phyloP scores from a whole-genome alignment of 2,329 filamentous ascomycete genomes.

The Pyrenochaeta sp. region DNA sequence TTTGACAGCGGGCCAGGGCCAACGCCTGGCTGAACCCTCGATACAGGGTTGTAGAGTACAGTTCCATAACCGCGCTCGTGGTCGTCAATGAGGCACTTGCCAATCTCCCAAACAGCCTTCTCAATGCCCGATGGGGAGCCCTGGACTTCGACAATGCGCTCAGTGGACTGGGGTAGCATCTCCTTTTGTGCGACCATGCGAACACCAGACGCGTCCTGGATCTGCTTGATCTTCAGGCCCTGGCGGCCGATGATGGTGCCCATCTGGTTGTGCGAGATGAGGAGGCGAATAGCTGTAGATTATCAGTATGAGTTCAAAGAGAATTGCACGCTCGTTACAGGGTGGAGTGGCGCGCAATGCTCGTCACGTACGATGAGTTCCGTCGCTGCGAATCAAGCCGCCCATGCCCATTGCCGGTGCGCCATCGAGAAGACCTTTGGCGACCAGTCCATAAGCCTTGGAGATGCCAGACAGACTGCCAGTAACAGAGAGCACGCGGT shows the following conservation, averaged over 20 bases:
- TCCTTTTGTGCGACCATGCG: slow-evolving; percentile 99
- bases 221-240: slow-evolving; percentile 99
- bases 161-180: slow-evolving; percentile 98
- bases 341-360: not conserved
- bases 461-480: slow-evolving; percentile 88
- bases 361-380: slow-evolving; percentile 86
- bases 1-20: slow-evolving; percentile 61
- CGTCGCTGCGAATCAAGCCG: slow-evolving; percentile 79
- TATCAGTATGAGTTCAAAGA: slow-evolving; percentile 23
- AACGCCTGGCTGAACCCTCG: slow-evolving; percentile 75
- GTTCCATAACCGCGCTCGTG: slow-evolving; percentile 97
- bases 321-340: too few species aligned
- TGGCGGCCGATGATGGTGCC: slow-evolving; percentile 97
- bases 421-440: slow-evolving; percentile 88
- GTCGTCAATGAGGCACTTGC: slow-evolving; percentile 97
- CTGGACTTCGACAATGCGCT: slow-evolving; percentile 96
- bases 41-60: slow-evolving; percentile 95
- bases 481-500: slow-evolving; percentile 94
- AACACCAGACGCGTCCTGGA: slow-evolving; percentile 94
- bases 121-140: slow-evolving; percentile 95
- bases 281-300: slow-evolving; percentile 83
- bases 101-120: slow-evolving; percentile 97
- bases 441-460: slow-evolving; percentile 91
- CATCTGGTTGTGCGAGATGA: slow-evolving; percentile 99
- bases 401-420: slow-evolving; percentile 97